These are phyloP conservation scores for Xylaria sp. DNA, from an alignment of 2,329 filamentous ascomycete species.

Conservation along the genomic window DNA sequence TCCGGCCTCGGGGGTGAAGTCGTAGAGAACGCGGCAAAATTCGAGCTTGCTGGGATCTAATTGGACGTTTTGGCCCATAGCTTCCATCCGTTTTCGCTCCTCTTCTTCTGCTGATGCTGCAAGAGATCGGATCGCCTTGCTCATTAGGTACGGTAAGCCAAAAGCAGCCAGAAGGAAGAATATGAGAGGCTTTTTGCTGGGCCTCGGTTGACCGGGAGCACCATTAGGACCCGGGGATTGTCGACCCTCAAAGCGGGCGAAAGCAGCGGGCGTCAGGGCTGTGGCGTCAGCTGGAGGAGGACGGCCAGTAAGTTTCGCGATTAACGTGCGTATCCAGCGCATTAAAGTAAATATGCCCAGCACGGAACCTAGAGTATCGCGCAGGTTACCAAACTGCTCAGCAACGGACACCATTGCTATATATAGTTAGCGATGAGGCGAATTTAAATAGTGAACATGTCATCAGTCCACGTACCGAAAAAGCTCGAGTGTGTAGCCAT, in stretches of 20 bases:
- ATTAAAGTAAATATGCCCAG: slow-evolving; percentile 95
- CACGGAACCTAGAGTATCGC: slow-evolving; percentile 91
- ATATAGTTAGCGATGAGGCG: slow-evolving; percentile 27
- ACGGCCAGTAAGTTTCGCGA: slow-evolving; percentile 92
- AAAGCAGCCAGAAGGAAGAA: slow-evolving; percentile 96
- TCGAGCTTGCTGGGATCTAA: slow-evolving; percentile 92
- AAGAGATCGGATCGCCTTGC: slow-evolving; percentile 89
- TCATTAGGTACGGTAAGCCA: slow-evolving; percentile 95
- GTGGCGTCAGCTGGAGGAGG: slow-evolving; percentile 88
- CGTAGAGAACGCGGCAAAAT: slow-evolving; percentile 94
- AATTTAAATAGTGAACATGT: neutral
- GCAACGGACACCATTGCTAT: slow-evolving; percentile 97
- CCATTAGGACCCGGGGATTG: slow-evolving; percentile 66
- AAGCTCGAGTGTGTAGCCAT: slow-evolving; percentile 99
- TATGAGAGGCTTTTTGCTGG: slow-evolving; percentile 93
- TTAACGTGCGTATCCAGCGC: slow-evolving; percentile 90
- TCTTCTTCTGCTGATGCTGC: slow-evolving; percentile 88
- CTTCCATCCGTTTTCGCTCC: slow-evolving; percentile 69
- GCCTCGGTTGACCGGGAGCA: slow-evolving; percentile 71
- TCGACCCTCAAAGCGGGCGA: slow-evolving; percentile 87
- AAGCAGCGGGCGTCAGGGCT: slow-evolving; percentile 88
- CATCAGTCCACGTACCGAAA: slow-evolving; percentile 75
- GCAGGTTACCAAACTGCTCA: slow-evolving; percentile 93
- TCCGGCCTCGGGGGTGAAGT: slow-evolving; percentile 85
- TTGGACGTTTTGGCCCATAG: slow-evolving; percentile 63